phyloP scores from a whole-genome alignment of 139 green algal genomes.

The Chlorokybus atmophyticus region DNA sequence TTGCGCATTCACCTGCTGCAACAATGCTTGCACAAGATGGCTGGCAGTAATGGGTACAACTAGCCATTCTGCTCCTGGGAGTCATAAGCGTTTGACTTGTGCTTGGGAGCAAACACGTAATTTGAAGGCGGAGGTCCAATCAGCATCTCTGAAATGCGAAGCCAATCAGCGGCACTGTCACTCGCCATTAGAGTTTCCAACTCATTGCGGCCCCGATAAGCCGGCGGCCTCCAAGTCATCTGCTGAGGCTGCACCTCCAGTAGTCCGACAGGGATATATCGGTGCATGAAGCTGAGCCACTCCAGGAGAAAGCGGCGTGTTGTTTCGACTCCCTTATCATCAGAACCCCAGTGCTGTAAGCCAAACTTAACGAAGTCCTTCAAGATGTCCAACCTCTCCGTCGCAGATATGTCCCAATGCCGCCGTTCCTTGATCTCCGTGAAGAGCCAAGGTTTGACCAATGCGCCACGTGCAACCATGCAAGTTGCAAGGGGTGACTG shows the following conservation, averaged over 20 bases:
- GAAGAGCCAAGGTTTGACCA: slow-evolving; percentile 98
- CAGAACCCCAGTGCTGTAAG: slow-evolving; percentile 88
- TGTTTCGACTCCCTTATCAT: slow-evolving; percentile 75
- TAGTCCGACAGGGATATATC: slow-evolving; percentile 89
- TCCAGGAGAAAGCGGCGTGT: slow-evolving; percentile 88
- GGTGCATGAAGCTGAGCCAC: slow-evolving; percentile 82
- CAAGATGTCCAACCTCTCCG: slow-evolving; percentile 80
- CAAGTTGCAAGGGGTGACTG: slow-evolving; percentile 39
- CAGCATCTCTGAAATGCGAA: slow-evolving; percentile 75
- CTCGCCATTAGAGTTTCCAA: slow-evolving; percentile 73
- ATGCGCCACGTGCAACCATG: slow-evolving; percentile 83
- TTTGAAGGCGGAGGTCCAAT: slow-evolving; percentile 48
- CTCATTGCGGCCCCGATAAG: slow-evolving; percentile 50
- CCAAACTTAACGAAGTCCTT: slow-evolving; percentile 53
- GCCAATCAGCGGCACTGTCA: slow-evolving; percentile 34
- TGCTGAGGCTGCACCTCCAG: slow-evolving; percentile 61
- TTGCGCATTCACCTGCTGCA: no score
- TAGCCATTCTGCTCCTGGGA: slow-evolving; percentile 12
- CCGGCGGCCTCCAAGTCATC: slow-evolving; percentile 59
- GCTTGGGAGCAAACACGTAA: slow-evolving; percentile 29
- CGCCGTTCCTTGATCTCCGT: slow-evolving; percentile 88
- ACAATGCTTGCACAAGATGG: no score
- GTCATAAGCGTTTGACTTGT: slow-evolving; percentile 29
- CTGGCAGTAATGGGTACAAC: no score
- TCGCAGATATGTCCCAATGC: slow-evolving; percentile 84